These are phyloP conservation scores for Oryza australiensis DNA, from an alignment of 176 grass and related monocot species.

Conservation along the genomic window DNA sequence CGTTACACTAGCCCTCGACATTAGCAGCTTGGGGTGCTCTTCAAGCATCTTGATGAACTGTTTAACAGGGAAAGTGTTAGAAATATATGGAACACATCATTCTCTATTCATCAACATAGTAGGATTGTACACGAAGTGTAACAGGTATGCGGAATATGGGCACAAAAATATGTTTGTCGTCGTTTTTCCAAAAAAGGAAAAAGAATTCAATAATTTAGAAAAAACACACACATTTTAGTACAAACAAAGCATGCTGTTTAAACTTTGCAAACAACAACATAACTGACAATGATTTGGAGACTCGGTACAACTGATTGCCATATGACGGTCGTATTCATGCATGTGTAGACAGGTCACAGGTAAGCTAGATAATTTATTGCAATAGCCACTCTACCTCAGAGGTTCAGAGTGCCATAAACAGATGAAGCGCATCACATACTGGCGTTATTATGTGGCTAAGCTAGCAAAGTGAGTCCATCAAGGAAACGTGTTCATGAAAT, in stretches of 20 bases:
- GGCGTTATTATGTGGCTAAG: not conserved
- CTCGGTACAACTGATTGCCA: not conserved
- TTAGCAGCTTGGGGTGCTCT: conserved; percentile 56
- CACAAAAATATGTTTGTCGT: not conserved
- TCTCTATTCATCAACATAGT: no score
- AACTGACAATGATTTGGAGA: conserved; percentile 4
- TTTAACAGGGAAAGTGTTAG: not conserved
- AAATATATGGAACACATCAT: no score
- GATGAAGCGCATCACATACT: not conserved
- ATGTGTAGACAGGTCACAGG: not conserved
- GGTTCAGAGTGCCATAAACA: not conserved
- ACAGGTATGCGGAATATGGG: not conserved
- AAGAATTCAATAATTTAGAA: not conserved
- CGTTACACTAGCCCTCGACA: conserved; percentile 81
- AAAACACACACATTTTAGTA: not conserved
- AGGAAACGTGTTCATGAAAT: conserved; percentile 1
- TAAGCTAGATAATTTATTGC: not conserved
- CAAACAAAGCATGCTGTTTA: not conserved
- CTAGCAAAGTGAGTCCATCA: not conserved
- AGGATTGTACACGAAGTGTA: no score
- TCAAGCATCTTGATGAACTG: conserved; percentile 88
- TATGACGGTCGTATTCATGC: conserved; percentile 1
- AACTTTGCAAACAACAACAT: not conserved
- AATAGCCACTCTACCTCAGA: not conserved
- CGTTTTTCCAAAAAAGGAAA: not conserved